Base-by-base conservation (phyloP, 306 rosid species). In the Lathyrus aphaca region DNA sequence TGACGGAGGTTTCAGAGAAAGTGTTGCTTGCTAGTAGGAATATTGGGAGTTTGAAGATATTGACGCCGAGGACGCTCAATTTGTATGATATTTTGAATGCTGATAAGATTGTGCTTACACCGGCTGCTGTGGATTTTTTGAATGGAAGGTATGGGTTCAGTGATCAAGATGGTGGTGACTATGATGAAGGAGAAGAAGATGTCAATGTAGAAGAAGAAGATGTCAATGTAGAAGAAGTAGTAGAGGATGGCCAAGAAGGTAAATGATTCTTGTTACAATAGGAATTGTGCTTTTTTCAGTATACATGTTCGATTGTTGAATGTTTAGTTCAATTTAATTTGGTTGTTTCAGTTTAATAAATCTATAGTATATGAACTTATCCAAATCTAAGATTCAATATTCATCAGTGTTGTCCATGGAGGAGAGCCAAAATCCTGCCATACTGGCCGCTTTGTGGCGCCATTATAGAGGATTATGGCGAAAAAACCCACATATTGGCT, bases 51-150 rank as follows among this genome's bases (percentile, higher is more conserved):
- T 39, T 94, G 96, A 94, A 79, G 83, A 74, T 94, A 77, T 69
- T 87, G 79, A 94, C 99, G 12, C 99, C 99, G 8, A 82, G 99
- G 68, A 94, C 97, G 11, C 56, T 94, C 59, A 94, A 94, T 79
- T 74, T 94, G 89, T 91, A 66, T 63, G 99, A 94, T 51, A 77
- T 94, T 60, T 82, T 94, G 81, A 82, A 94, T 75, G 88, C 97
- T 8, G 99, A 94, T 75, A 94, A 88, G 89, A 8, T 94, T 40
- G 88, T 94, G 16, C 82, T 90, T 5, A 90, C 97, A 0, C 86
- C 83, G 48, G 82, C 42, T 16, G 89, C 91, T 13, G 96, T 94
- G 54, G 89, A 89, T 46, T 91, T 72, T 54, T 86, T 94, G 85
- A 94, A 94, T 49, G 59, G 56, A 49, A 84, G 96, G 67, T 91